Evolutionary conservation across 2,329 filamentous ascomycete species (phyloP).

Genomic region (Trichoderma afroharzianum): DNA sequence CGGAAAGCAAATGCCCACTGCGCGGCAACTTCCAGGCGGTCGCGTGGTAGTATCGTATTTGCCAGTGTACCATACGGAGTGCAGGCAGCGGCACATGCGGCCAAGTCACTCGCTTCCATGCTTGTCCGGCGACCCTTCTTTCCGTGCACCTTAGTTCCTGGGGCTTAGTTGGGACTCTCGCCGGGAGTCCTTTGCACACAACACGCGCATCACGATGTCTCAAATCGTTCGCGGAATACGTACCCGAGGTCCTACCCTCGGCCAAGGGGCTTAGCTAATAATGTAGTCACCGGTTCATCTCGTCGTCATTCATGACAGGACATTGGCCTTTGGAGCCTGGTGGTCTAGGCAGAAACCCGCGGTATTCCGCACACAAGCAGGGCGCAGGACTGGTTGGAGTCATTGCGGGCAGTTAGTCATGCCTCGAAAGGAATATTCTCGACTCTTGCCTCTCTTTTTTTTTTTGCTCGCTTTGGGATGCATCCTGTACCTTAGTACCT

Average conservation of each 20-base stretch:
- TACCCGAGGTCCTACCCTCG: neutral
- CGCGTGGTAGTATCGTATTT: neutral
- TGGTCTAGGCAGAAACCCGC: constrained; percentile 4
- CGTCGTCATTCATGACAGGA: neutral
- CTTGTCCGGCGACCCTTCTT: neutral
- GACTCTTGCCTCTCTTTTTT: neutral
- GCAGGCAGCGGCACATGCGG: neutral
- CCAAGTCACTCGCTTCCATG: neutral
- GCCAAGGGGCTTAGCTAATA: neutral
- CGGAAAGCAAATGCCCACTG: neutral
- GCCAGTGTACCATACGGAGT: neutral
- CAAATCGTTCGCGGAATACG: neutral
- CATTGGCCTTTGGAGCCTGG: neutral
- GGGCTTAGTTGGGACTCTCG: neutral
- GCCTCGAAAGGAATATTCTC: neutral
- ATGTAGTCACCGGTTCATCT: neutral
- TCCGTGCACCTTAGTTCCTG: neutral
- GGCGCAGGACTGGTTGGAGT: neutral
- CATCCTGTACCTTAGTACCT: neutral
- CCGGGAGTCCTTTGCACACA: neutral
- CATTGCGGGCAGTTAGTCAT: neutral
- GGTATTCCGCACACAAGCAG: neutral
- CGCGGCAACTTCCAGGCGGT: neutral
- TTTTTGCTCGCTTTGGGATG: neutral
- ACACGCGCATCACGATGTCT: neutral